Evolutionary conservation across 1,139 yeast species (phyloP).

Genomic region (Hanseniaspora sp.): DNA sequence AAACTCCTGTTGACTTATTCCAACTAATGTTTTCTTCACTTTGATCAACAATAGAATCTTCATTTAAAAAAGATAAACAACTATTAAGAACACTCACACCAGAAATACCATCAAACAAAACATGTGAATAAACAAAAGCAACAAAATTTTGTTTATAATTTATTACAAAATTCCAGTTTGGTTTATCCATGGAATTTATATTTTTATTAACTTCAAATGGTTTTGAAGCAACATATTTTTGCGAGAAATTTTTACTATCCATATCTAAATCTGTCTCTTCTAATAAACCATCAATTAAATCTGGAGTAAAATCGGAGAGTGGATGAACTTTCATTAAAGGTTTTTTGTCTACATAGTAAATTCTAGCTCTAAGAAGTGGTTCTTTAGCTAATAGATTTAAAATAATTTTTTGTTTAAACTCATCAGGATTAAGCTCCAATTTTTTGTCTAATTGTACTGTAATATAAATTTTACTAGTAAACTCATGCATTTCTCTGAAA

Average conservation of each 20-base stretch:
- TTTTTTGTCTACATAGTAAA: neutral
- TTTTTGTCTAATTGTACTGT: neutral
- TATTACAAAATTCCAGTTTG: neutral
- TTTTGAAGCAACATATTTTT: neutral
- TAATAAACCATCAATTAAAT: neutral
- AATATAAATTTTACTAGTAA: constrained; percentile 10
- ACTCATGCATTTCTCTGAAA: neutral
- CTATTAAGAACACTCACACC: constrained; percentile 5
- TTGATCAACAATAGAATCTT: neutral
- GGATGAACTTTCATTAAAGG: neutral
- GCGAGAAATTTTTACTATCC: neutral
- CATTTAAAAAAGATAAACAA: neutral
- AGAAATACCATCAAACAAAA: constrained; percentile 9
- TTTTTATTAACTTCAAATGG: neutral
- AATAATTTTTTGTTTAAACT: neutral
- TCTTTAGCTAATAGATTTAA: neutral
- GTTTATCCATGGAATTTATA: neutral
- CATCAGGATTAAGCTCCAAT: neutral
- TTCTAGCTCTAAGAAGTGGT: constrained; percentile 1
- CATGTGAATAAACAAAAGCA: constrained; percentile 7
- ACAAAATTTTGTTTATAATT: neutral
- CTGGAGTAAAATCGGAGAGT: neutral
- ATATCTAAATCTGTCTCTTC: constrained; percentile 2
- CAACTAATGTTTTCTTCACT: neutral
- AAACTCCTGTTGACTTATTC: neutral